A percentile compares a stretch with the other conserved stretches of the same genome.
Conservation (phyloP, 495 filamentous ascomycete species). For the Tuber microsphaerosporum region DNA sequence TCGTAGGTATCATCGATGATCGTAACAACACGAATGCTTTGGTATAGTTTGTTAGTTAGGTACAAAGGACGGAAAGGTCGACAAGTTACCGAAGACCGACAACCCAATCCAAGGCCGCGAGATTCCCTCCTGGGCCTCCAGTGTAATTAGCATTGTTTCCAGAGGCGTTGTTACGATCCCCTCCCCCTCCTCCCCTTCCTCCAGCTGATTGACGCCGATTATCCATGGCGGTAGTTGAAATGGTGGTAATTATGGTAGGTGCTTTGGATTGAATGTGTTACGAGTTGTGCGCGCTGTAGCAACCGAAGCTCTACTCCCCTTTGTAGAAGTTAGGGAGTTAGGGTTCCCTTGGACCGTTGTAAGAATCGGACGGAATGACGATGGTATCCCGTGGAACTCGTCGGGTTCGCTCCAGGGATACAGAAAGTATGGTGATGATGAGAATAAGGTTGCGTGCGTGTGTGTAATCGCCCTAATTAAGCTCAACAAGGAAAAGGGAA, state of each 20-base stretch:
- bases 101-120: constrained; percentile 39
- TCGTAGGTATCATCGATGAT: constrained; percentile 51
- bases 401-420: not conserved
- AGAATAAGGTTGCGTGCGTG: constrained; percentile 5
- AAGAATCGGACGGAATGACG: not conserved
- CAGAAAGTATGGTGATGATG: not conserved
- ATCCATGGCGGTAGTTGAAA: constrained; percentile 16
- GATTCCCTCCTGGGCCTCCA: constrained; percentile 16
- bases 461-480: constrained; percentile 1
- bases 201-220: constrained; percentile 32
- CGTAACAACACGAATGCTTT: constrained; percentile 57
- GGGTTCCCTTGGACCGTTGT: not conserved
- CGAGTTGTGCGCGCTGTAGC: not conserved
- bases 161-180: constrained; percentile 13
- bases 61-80: constrained; percentile 6
- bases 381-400: constrained; percentile 3
- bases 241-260: not conserved
- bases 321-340: not conserved
- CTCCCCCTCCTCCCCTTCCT: constrained; percentile 21
- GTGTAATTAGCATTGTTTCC: constrained; percentile 14
- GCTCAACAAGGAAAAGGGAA: not conserved
- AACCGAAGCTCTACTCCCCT: not conserved
- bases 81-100: constrained; percentile 35
- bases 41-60: constrained; percentile 6
- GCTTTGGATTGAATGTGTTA: not conserved